Evolutionary conservation across 345 rosid species (phyloP).

Genomic region (Brassica rapa): DNA sequence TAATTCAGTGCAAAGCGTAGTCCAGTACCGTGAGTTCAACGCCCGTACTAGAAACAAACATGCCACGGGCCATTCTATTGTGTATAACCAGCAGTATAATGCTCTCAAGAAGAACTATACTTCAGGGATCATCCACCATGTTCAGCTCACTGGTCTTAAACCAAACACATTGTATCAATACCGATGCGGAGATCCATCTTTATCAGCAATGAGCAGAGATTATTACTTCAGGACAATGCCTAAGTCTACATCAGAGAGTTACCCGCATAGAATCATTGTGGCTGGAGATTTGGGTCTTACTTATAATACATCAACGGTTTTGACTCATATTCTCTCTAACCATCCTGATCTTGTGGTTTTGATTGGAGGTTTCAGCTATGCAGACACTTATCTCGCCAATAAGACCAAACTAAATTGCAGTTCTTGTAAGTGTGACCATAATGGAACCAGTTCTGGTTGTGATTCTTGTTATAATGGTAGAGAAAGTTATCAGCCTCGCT

Average conservation of each 20-base stretch:
- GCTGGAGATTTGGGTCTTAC: conserved; percentile 90
- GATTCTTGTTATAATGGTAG: conserved; percentile 10
- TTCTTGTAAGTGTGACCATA: conserved; percentile 38
- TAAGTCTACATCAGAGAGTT: conserved; percentile 47
- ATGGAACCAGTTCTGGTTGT: conserved; percentile 16
- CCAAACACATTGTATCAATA: conserved; percentile 59
- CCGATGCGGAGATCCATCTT: conserved; percentile 73
- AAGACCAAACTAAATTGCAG: conserved; percentile 59
- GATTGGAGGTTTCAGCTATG: conserved; percentile 79
- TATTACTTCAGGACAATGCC: conserved; percentile 81
- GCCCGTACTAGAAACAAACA: conserved; percentile 28
- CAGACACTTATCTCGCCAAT: conserved; percentile 67
- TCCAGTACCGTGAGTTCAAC: conserved; percentile 50
- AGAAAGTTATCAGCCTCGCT: conserved; percentile 90
- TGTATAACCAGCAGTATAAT: conserved; percentile 61
- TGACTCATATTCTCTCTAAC: conserved; percentile 60
- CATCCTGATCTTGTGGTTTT: conserved; percentile 81
- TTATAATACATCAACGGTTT: conserved; percentile 67
- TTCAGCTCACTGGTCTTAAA: conserved; percentile 65
- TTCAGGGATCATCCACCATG: conserved; percentile 89
- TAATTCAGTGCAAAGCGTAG: conserved; percentile 55
- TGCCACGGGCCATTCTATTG: conserved; percentile 58
- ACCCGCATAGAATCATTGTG: conserved; percentile 68
- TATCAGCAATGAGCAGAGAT: conserved; percentile 55
- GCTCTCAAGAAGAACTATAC: conserved; percentile 67